A percentile compares a stretch with the other conserved stretches of the same genome.
phyloP scores from a whole-genome alignment of 352 stramenopile species.

The Globisporangium cystogenes region DNA sequence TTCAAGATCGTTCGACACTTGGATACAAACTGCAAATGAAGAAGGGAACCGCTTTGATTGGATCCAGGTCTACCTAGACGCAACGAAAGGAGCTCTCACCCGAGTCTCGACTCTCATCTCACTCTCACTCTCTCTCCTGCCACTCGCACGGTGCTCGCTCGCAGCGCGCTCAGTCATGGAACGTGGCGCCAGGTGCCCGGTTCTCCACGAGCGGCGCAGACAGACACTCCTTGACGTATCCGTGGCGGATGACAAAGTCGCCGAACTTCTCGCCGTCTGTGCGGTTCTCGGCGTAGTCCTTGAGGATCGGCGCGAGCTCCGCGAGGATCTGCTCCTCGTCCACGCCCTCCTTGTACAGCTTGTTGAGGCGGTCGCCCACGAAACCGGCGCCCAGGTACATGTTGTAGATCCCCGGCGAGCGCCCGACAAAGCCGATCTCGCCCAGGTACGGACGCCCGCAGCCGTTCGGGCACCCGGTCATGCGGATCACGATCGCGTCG shows the following conservation, averaged over 20 bases:
- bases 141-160: neutral
- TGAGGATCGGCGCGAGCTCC: constrained; percentile 70
- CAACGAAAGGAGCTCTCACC: neutral
- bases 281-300: constrained; percentile 69
- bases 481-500: constrained; percentile 96
- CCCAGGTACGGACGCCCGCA: constrained; percentile 97
- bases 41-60: constrained; percentile 1
- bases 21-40: neutral
- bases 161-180: constrained; percentile 43
- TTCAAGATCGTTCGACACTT: neutral
- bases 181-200: constrained; percentile 54
- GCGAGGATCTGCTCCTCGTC: constrained; percentile 74
- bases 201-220: constrained; percentile 54
- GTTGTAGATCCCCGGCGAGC: constrained; percentile 96
- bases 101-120: neutral
- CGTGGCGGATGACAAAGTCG: constrained; percentile 74
- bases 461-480: constrained; percentile 98
- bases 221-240: constrained; percentile 69
- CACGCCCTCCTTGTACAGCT: constrained; percentile 77
- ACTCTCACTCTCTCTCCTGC: neutral
- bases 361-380: constrained; percentile 68
- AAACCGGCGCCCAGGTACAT: constrained; percentile 93
- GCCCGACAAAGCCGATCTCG: constrained; percentile 96
- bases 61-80: neutral
- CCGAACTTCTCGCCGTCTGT: constrained; percentile 69